Conservation (phyloP, 805 yeast genomes). For the Hanseniaspora meyeri region DNA sequence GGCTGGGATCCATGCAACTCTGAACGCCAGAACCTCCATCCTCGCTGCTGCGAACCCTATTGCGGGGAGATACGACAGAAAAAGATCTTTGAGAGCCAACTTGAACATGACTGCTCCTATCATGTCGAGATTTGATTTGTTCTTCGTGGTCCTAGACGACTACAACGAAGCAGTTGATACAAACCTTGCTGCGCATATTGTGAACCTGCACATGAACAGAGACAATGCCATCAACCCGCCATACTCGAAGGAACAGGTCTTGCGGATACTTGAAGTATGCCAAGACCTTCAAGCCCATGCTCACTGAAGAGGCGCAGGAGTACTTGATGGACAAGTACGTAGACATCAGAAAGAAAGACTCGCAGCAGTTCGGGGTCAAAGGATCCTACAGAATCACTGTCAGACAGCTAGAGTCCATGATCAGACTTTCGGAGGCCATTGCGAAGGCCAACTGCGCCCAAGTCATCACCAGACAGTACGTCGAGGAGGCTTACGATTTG, state of each 20-base stretch:
- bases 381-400: constrained; percentile 90
- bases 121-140: constrained; percentile 94
- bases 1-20: constrained; percentile 96
- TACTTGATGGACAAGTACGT: constrained; percentile 67
- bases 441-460: constrained; percentile 94
- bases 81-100: constrained; percentile 69
- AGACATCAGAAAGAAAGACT: constrained; percentile 77
- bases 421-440: constrained; percentile 86
- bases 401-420: constrained; percentile 89
- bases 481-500: constrained; percentile 84
- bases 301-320: constrained; percentile 71
- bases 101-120: constrained; percentile 95
- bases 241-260: constrained; percentile 72
- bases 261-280: constrained; percentile 86
- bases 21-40: constrained; percentile 92
- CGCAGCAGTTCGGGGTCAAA: constrained; percentile 67
- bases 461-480: constrained; percentile 70
- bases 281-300: constrained; percentile 77
- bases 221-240: constrained; percentile 88
- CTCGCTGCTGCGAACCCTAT: constrained; percentile 98
- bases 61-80: constrained; percentile 91
- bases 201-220: constrained; percentile 77
- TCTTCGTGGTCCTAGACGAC: constrained; percentile 88
- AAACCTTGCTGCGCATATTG: constrained; percentile 82
- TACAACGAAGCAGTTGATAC: constrained; percentile 86